phyloP scores from a whole-genome alignment of 2,329 filamentous ascomycete genomes.

The Talaromyces islandicus region DNA sequence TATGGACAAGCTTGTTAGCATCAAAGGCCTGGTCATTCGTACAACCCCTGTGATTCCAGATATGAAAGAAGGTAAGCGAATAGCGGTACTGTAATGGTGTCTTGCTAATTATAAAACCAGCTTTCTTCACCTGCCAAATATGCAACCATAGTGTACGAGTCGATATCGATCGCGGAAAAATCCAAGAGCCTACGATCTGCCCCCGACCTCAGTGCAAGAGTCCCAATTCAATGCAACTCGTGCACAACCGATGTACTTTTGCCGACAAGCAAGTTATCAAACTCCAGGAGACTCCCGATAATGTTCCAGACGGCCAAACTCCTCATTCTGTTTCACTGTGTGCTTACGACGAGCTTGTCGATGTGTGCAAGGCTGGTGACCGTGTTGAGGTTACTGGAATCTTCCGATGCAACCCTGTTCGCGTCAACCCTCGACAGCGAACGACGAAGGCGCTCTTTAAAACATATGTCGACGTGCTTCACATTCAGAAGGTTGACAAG shows the following conservation, averaged over 20 bases:
- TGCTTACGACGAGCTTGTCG: conserved; percentile 93
- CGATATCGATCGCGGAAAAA: conserved; percentile 90
- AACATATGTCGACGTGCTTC: conserved; percentile 91
- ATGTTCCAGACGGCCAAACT: conserved; percentile 89
- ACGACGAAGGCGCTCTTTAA: conserved; percentile 95
- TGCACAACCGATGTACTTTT: conserved; percentile 92
- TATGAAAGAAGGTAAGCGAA: conserved; percentile 71
- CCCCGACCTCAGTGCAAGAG: conserved; percentile 74
- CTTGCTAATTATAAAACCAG: conserved; percentile 33
- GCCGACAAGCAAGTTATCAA: conserved; percentile 99
- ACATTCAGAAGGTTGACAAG: conserved; percentile 95
- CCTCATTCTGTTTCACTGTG: conserved; percentile 95
- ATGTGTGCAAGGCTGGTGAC: conserved; percentile 97
- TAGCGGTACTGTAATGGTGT: neutral
- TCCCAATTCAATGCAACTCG: conserved; percentile 95
- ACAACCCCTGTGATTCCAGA: conserved; percentile 95
- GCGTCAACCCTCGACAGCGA: conserved; percentile 87
- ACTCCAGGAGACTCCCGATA: conserved; percentile 93
- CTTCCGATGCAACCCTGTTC: conserved; percentile 89
- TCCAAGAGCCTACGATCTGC: conserved; percentile 87
- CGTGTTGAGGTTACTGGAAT: conserved; percentile 93
- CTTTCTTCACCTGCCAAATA: conserved; percentile 91
- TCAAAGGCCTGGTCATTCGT: conserved; percentile 94
- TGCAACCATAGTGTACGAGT: conserved; percentile 90
- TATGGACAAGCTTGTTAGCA: conserved; percentile 90